Base-by-base conservation (phyloP, 768 basidiomycete genomes). In the Clathrus columnatus region DNA sequence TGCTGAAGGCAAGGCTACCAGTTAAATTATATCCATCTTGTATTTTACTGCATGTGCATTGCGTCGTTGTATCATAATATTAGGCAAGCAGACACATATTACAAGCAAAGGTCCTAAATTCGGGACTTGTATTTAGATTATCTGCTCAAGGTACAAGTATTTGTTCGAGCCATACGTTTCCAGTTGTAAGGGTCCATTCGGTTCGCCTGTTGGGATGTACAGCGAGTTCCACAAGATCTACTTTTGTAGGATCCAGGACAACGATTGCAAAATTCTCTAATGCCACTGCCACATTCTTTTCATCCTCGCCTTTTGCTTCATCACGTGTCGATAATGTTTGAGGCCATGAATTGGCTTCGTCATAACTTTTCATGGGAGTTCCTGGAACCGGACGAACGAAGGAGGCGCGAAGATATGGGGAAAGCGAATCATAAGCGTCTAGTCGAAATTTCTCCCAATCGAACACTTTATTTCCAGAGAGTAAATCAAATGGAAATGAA, bases 371-470 rank as follows among this genome's bases (percentile, higher is more conserved):
- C 42, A 89, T 63, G 11, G 63, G 68, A 4, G 71, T 74, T 0
- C 89, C 91, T 0, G 88, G 86, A 0, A 72, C 64, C 2, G 87
- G 87, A 2, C 83, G 73, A 59, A 78, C 81, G 82, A 87, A 93
- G 42, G 72, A 73, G 21, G 89, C 89, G 59, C 78, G 81, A 80
- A 90, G 79, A 47, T 73, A 68, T 2, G 72, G 74, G 44, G 76
- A 76, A 74, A 91, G 75, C 47, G 58, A 67, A 56, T 77, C 74
- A 65, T 87, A 93, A 28, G 77, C 65, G 47, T 76, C 75, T n/a
- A 69, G 53, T 17, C 90, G 75, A 67, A 83, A 76, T 18, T 65
- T 68, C 61, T 87, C 86, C 89, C 86, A 89, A 61, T 84, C 76
- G 60, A 78, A 78, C 11, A 65, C 66, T 26, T 14, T 4, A 43